Conservation (phyloP, 1,284 basidiomycete genomes). For the Tilletiaria anomala region DNA sequence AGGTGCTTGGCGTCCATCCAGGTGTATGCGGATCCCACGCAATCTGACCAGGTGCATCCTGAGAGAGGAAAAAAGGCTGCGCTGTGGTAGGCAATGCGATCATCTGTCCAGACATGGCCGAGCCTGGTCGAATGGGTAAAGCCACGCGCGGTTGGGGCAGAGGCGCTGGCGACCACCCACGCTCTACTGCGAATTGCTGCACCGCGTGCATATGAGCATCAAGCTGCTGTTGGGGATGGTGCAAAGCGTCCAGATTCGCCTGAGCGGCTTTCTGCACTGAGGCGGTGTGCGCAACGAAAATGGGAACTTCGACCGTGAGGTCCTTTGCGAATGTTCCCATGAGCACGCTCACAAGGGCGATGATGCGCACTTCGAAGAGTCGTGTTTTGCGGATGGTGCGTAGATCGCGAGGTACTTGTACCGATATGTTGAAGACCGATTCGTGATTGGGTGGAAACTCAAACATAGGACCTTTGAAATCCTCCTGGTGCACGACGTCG, state of each 20-base stretch:
- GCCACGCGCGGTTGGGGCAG: neutral
- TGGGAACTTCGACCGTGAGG: conserved; percentile 22
- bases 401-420: conserved; percentile 21
- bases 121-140: no score
- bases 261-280: conserved; percentile 11
- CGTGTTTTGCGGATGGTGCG: conserved; percentile 28
- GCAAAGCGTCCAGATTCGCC: conserved; percentile 1
- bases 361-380: conserved; percentile 23
- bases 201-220: conserved; percentile 6
- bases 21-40: no score
- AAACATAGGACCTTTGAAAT: conserved; percentile 27
- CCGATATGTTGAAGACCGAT: conserved; percentile 18
- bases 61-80: no score
- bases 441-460: conserved; percentile 25
- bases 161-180: conserved; percentile 30
- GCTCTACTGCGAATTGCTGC: conserved; percentile 14
- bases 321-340: conserved; percentile 32
- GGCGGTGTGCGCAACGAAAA: conserved; percentile 23
- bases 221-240: conserved; percentile 1
- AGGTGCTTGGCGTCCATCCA: no score
- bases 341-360: conserved; percentile 17
- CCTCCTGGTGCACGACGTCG: conserved; percentile 22
- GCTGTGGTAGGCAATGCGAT: no score
- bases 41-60: no score
- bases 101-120: no score